phyloP scores from a whole-genome alignment of 1,284 basidiomycete species.

The Rhodotorula sp. region DNA sequence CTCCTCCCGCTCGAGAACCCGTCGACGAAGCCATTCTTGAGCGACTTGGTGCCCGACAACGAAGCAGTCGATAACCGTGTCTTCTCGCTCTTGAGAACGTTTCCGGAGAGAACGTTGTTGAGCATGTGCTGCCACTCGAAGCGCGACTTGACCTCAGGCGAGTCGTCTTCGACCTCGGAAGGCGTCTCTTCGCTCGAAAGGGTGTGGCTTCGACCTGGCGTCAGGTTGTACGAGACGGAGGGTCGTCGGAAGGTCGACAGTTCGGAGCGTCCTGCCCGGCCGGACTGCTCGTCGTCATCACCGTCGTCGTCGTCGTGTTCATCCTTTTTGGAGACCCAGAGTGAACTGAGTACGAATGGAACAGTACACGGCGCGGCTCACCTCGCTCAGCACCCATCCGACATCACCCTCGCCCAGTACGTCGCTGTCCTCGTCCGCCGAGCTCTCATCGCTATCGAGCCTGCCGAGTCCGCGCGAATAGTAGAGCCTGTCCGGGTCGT shows the following conservation, averaged over 20 bases:
- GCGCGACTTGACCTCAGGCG: constrained; percentile 54
- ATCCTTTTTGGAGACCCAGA: neutral
- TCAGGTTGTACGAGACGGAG: constrained; percentile 32
- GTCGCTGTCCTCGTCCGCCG: constrained; percentile 58
- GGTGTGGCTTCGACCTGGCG: constrained; percentile 15
- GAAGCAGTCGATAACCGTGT: constrained; percentile 60
- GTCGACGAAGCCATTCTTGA: constrained; percentile 36
- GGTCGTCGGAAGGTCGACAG: constrained; percentile 30
- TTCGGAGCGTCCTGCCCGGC: constrained; percentile 9
- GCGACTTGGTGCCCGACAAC: constrained; percentile 37
- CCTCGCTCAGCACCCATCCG: constrained; percentile 30
- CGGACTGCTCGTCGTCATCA: constrained; percentile 30
- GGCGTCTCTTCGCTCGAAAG: constrained; percentile 2
- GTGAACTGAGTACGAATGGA: too few species aligned
- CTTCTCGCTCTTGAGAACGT: constrained; percentile 90
- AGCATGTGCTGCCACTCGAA: constrained; percentile 94
- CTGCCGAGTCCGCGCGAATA: constrained; percentile 69
- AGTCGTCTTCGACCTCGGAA: constrained; percentile 30
- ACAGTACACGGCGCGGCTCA: too few species aligned
- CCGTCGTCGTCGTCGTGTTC: constrained; percentile 20
- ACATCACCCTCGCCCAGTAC: constrained; percentile 23
- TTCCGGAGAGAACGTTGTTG: constrained; percentile 83
- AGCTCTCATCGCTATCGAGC: constrained; percentile 68
- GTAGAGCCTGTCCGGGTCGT: constrained; percentile 44
- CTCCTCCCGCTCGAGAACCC: constrained; percentile 43